A percentile compares a stretch with the other conserved stretches of the same genome.
Conservation (phyloP, 495 filamentous ascomycete species). For the Penicillium roqueforti region DNA sequence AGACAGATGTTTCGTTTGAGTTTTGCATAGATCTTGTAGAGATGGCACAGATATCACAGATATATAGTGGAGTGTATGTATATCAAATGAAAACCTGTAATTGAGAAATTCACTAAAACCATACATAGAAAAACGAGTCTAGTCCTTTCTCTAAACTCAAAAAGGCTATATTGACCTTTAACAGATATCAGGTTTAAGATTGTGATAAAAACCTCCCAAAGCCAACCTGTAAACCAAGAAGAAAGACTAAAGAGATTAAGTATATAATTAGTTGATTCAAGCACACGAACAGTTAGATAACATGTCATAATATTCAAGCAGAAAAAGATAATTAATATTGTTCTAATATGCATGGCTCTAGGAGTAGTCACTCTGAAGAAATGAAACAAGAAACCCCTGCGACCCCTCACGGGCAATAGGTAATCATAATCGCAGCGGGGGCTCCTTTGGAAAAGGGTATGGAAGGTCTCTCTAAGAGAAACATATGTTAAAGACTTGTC, state of each 20-base stretch:
- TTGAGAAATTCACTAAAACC: background rate
- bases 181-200: too few species aligned
- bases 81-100: background rate
- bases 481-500: conserved; percentile 11
- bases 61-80: background rate
- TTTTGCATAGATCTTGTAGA: background rate
- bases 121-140: background rate
- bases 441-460: conserved; percentile 10
- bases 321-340: conserved; percentile 30
- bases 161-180: too few species aligned
- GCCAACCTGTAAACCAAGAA: too few species aligned
- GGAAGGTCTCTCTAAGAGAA: conserved; percentile 1
- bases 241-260: background rate
- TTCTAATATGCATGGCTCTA: conserved; percentile 22
- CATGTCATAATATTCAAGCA: background rate
- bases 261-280: background rate
- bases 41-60: background rate
- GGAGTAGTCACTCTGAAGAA: conserved; percentile 10
- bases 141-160: background rate
- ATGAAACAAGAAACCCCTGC: conserved; percentile 15
- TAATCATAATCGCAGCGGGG: conserved; percentile 13
- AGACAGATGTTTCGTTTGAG: background rate
- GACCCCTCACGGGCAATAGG: conserved; percentile 10
- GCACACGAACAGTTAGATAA: background rate
- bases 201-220: too few species aligned